Percentiles rank a stretch among this genome's conserved stretches.
Evolutionary conservation across 2,329 filamentous ascomycete species (phyloP).

Genomic region (Exophiala spinifera): DNA sequence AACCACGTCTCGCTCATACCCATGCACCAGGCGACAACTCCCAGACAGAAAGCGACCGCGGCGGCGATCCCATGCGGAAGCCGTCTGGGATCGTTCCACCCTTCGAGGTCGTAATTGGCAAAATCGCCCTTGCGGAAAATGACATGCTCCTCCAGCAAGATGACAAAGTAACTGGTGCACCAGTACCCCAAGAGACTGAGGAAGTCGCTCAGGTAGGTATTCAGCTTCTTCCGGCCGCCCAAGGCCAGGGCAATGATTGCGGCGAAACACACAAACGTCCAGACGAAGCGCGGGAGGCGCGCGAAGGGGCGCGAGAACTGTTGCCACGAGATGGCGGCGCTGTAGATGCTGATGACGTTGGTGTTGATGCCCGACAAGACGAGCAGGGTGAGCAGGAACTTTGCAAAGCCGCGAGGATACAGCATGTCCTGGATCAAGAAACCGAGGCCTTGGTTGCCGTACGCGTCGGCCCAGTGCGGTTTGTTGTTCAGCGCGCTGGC

Average conservation of each 20-base stretch:
- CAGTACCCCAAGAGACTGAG: constrained; percentile 51
- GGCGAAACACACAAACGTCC: constrained; percentile 47
- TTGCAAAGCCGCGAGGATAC: constrained; percentile 47
- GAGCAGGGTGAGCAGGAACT: constrained; percentile 40
- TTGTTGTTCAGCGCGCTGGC: constrained; percentile 43
- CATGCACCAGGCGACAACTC: constrained; percentile 51
- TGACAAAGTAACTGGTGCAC: constrained; percentile 49
- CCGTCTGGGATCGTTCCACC: constrained; percentile 45
- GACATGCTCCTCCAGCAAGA: constrained; percentile 50
- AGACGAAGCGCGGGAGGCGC: constrained; percentile 48
- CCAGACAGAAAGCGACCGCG: constrained; percentile 44
- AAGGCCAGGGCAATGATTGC: constrained; percentile 47
- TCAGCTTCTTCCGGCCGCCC: constrained; percentile 43
- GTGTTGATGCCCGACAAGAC: constrained; percentile 47
- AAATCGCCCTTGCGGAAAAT: constrained; percentile 45
- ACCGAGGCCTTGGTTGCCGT: constrained; percentile 43
- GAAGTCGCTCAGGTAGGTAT: constrained; percentile 48
- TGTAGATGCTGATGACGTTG: constrained; percentile 47
- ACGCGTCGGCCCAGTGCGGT: constrained; percentile 40
- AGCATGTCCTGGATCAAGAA: constrained; percentile 47
- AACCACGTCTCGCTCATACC: constrained; percentile 59
- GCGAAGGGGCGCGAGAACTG: constrained; percentile 44
- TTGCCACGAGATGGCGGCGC: constrained; percentile 36
- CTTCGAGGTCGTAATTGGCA: constrained; percentile 49
- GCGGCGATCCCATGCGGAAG: constrained; percentile 48